Base-by-base conservation (phyloP, 192 early-diverging fungal species). In the Piromyces finnis region DNA sequence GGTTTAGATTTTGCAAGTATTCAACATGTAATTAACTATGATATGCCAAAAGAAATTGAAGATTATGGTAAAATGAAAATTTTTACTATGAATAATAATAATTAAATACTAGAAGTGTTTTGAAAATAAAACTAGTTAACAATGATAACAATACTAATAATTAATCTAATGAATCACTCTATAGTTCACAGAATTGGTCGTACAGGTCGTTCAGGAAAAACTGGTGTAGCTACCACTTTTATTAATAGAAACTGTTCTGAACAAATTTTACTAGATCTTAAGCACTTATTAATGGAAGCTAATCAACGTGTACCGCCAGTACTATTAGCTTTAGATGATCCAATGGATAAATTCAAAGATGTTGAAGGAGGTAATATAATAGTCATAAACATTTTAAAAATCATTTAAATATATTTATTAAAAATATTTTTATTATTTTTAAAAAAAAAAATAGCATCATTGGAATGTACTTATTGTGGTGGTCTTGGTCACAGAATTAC, bases 41-140 rank as follows among this genome's bases (percentile, higher is more conserved):
- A 99, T 83, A 96, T 99, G 94, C 97, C 97, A 59, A 97, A 97
- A 82, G 96, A 98, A 83, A 99, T 99, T 86, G 97, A 99, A 87
- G 96, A 98, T 86, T 99, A 97, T 85, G 94, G 92, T 92, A 85
- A n/a, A 82, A 32, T 32, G n/a, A n/a, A n/a, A n/a, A n/a, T n/a
- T n/a, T n/a, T n/a, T n/a, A n/a, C n/a, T n/a, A n/a, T n/a, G n/a
- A n/a, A n/a, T n/a, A n/a, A n/a, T n/a, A n/a, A n/a, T n/a, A n/a
- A n/a, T n/a, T n/a, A n/a, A n/a, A n/a, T n/a, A n/a, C n/a, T n/a
- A n/a, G n/a, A n/a, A n/a, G n/a, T n/a, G n/a, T n/a, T n/a, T n/a
- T n/a, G n/a, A n/a, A n/a, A n/a, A n/a, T n/a, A n/a, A n/a, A n/a
- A n/a, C n/a, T n/a, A n/a, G n/a, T n/a, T n/a, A n/a, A n/a, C n/a